These are phyloP conservation scores for Fusarium tuaranense DNA, from an alignment of 2,329 filamentous ascomycete genomes.

Conservation along the genomic window DNA sequence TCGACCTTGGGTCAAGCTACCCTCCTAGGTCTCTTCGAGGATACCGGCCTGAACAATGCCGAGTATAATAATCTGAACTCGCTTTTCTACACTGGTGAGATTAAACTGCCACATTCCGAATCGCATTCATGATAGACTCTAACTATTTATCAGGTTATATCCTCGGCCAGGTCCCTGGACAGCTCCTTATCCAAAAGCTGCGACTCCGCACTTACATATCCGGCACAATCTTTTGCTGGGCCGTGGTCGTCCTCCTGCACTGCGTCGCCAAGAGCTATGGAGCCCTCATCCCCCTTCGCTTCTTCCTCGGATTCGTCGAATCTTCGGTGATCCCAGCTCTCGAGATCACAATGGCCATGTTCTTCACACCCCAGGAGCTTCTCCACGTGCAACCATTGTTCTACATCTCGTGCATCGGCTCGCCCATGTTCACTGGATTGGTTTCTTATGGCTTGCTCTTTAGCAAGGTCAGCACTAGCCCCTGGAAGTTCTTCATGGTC, in stretches of 20 bases:
- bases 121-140: too few relatives aligned
- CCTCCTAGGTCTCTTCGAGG: background rate
- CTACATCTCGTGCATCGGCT: conserved; percentile 29
- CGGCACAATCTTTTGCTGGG: background rate
- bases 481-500: conserved; percentile 36
- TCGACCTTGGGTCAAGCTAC: background rate
- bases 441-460: conserved; percentile 31
- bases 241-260: background rate
- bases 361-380: conserved; percentile 25
- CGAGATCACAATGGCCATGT: background rate
- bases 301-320: background rate
- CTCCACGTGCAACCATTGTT: conserved; percentile 26
- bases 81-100: background rate
- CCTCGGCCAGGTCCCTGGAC: background rate
- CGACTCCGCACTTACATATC: background rate
- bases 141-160: too few relatives aligned
- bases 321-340: background rate
- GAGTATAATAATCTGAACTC: background rate
- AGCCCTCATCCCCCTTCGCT: background rate
- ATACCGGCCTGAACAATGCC: background rate
- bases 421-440: conserved; percentile 30
- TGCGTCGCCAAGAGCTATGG: background rate
- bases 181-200: background rate
- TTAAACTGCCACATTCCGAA: too few relatives aligned
- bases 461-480: conserved; percentile 10